Evolutionary conservation across 2,329 filamentous ascomycete species (phyloP), one percentile per base, ranked within the genome.

Genomic region (Teratosphaeriaceae sp.): DNA sequence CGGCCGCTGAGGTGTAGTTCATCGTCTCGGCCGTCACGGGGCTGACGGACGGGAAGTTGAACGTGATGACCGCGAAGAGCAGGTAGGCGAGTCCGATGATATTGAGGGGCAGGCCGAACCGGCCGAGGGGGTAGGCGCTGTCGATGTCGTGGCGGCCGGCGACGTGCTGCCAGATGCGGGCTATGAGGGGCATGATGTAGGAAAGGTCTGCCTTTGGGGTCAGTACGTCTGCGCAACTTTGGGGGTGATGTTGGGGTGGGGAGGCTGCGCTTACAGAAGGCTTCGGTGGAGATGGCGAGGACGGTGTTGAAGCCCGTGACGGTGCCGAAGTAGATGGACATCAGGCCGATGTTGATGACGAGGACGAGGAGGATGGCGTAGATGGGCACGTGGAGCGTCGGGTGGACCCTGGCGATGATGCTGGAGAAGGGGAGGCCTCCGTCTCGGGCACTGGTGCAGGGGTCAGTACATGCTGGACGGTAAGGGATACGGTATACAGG

Each of bases 1-100:
- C 69, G 0, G 74, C 74, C 1, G 74, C 24, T 13, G 24, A 27
- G 0, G 77, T 80, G 33, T 68, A 65, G 53, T 82, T 82, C 4
- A 78, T 75, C 27, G 61, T 67, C 1, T 77, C 76, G 5, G 18
- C 30, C 13, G 15, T 18, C n/a, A 39, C 42, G 3, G 24, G 42
- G 18, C 24, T 30, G 22, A 43, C 34, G 5, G n/a, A 37, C 9
- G 40, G 40, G 15, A 38, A 37, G 4, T 44, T 41, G 20, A 53
- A 54, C 21, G 64, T 61, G 46, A 43, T 63, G 12, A 54, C 52
- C 26, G 43, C 55, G 23, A 65, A 65, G 43, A 55, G 63, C 41
- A 63, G 63, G 16, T 69, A 73, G 44, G 61, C 64, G 12, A 57
- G 59, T 11, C 50, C 48, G 36, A 42, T 44, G 36, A 51, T 19